Conservation (phyloP, 2,329 filamentous ascomycete species). For the Corinectria fuckeliana region DNA sequence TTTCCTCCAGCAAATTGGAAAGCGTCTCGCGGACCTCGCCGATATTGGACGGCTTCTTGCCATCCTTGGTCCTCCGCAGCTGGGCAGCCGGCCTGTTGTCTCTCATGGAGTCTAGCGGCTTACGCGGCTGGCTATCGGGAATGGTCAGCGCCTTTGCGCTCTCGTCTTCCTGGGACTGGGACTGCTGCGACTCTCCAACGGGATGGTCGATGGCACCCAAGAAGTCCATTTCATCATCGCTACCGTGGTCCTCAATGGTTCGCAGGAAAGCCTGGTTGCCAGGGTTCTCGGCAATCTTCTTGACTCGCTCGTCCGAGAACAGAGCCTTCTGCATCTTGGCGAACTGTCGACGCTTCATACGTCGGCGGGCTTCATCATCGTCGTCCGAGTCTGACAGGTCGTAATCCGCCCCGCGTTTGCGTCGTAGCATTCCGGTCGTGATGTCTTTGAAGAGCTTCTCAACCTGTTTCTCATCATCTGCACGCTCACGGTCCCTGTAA, state of each 20-base stretch:
- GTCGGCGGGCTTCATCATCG: slow-evolving; percentile 76
- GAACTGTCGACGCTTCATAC: slow-evolving; percentile 86
- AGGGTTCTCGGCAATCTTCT: slow-evolving; percentile 86
- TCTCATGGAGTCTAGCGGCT: slow-evolving; percentile 44
- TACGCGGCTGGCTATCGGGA: slow-evolving; percentile 60
- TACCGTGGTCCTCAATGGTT: slow-evolving; percentile 83
- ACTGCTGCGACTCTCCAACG: slow-evolving; percentile 46
- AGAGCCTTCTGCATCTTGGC: slow-evolving; percentile 90
- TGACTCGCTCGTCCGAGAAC: slow-evolving; percentile 86
- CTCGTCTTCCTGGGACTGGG: slow-evolving; percentile 41
- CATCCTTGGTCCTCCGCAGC: slow-evolving; percentile 65
- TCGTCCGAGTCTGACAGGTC: slow-evolving; percentile 93
- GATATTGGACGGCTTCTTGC: slow-evolving; percentile 74
- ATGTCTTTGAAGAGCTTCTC: slow-evolving; percentile 94
- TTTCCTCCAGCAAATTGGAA: slow-evolving; percentile 81
- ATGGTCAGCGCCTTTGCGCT: slow-evolving; percentile 44
- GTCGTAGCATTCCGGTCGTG: slow-evolving; percentile 84
- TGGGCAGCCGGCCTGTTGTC: slow-evolving; percentile 64
- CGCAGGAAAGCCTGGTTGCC: slow-evolving; percentile 90
- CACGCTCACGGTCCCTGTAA: slow-evolving; percentile 76
- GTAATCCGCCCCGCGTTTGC: slow-evolving; percentile 81
- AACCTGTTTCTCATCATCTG: slow-evolving; percentile 83
- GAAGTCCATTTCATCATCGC: slow-evolving; percentile 80
- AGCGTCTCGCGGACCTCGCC: slow-evolving; percentile 84
- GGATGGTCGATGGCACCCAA: slow-evolving; percentile 56